These are phyloP conservation scores for Biscutella laevigata DNA, from an alignment of 441 rosid genomes.

Conservation along the genomic window DNA sequence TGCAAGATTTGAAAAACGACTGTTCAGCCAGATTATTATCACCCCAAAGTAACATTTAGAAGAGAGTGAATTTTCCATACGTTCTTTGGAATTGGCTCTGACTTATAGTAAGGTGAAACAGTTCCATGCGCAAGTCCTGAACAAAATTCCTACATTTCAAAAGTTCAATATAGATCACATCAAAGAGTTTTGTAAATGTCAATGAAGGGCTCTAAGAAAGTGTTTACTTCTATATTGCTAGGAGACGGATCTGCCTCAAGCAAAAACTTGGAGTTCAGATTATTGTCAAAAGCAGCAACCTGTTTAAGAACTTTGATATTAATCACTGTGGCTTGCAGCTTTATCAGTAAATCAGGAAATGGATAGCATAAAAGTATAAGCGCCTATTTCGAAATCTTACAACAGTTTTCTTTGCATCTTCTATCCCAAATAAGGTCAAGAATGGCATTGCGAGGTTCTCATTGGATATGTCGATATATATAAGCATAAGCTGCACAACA, in stretches of 20 bases:
- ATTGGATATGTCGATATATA: conserved; percentile 48
- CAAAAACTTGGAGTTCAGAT: conserved; percentile 61
- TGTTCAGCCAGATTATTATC: background rate
- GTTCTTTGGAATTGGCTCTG: conserved; percentile 67
- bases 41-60: conserved; percentile 42
- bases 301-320: conserved; percentile 23
- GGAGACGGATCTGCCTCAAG: conserved; percentile 61
- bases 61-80: conserved; percentile 27
- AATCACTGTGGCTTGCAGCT: conserved; percentile 7
- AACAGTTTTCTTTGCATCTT: conserved; percentile 53
- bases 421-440: conserved; percentile 77
- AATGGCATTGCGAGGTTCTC: conserved; percentile 84
- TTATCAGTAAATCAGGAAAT: conserved; percentile 6
- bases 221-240: conserved; percentile 61
- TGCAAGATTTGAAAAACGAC: conserved; percentile 29
- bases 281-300: conserved; percentile 82
- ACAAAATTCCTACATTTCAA: conserved; percentile 57
- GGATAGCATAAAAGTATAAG: conserved; percentile 1
- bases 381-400: conserved; percentile 35
- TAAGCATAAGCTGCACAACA: conserved; percentile 61
- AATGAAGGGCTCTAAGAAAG: background rate
- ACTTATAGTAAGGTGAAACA: conserved; percentile 54
- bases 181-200: background rate
- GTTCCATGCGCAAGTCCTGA: conserved; percentile 48
- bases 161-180: conserved; percentile 11